phyloP scores from a whole-genome alignment of 2,329 filamentous ascomycete species.

The Penicillium brevicompactum region DNA sequence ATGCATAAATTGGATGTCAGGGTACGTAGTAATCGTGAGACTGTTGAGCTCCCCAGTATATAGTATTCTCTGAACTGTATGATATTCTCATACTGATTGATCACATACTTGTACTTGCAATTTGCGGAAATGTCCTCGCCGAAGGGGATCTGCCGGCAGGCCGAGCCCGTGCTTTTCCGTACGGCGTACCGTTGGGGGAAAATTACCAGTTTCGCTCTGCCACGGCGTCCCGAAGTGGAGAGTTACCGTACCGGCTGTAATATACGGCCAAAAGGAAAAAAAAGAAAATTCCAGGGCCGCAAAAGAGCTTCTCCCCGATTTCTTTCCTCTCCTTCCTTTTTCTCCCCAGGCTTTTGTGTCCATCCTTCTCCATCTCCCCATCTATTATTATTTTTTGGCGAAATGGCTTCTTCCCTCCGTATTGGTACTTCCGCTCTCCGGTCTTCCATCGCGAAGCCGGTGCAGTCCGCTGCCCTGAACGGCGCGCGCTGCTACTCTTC shows the following conservation, averaged over 20 bases:
- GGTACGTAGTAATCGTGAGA: no score
- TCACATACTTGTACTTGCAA: no score
- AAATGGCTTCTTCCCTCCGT: constrained; percentile 83
- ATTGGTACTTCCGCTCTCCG: constrained; percentile 80
- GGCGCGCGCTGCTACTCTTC: constrained; percentile 88
- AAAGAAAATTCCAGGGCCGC: constrained; percentile 30
- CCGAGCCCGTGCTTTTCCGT: constrained; percentile 17
- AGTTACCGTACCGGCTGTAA: constrained; percentile 33
- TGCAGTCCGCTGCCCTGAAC: constrained; percentile 74
- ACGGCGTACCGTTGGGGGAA: constrained; percentile 26
- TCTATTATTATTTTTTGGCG: constrained; percentile 39
- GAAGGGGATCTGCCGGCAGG: constrained; percentile 22
- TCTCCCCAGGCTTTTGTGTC: constrained; percentile 34
- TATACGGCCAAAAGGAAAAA: constrained; percentile 39
- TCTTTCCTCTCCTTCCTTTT: constrained; percentile 36
- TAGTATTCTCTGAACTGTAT: not conserved
- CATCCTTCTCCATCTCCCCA: constrained; percentile 29
- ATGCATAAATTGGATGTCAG: no score
- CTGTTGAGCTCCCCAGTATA: not conserved
- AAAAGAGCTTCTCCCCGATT: constrained; percentile 32
- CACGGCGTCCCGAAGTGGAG: constrained; percentile 20
- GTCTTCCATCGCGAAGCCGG: constrained; percentile 70
- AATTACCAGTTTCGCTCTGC: constrained; percentile 27
- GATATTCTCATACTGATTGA: not conserved
- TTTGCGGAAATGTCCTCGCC: not conserved